A percentile compares a stretch with the other conserved stretches of the same genome.
Conservation (phyloP, 169 alveolate species). For the Plasmodium vinckei region DNA sequence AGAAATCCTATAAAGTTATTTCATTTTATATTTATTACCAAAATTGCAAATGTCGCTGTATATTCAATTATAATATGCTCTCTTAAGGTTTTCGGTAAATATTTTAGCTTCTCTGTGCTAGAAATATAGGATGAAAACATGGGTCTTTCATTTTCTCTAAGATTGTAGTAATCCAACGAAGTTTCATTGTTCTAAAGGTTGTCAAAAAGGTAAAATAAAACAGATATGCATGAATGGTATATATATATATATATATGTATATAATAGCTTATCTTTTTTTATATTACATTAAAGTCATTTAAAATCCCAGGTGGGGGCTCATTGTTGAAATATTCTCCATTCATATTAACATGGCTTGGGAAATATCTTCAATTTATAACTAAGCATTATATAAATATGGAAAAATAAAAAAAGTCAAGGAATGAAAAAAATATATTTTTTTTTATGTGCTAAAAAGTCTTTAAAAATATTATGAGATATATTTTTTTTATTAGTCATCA, state of each 20-base stretch:
- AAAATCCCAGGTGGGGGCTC: constrained; percentile 50
- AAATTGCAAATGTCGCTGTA: constrained; percentile 51
- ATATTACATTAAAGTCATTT: constrained; percentile 11
- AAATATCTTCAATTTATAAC: too few relatives aligned
- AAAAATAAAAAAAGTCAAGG: too few relatives aligned
- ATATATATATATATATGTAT: neutral
- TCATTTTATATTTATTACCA: constrained; percentile 14
- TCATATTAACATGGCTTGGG: constrained; percentile 1
- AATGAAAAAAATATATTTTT: too few relatives aligned
- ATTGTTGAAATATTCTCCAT: constrained; percentile 9
- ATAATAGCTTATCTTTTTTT: neutral
- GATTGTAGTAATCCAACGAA: neutral
- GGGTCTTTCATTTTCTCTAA: constrained; percentile 17
- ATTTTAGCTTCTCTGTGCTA: constrained; percentile 1
- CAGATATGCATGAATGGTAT: neutral
- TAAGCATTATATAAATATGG: too few relatives aligned
- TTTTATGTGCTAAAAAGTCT: too few relatives aligned
- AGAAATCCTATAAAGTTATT: too few relatives aligned
- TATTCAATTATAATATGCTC: constrained; percentile 50
- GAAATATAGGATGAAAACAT: constrained; percentile 42
- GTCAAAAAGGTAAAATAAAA: neutral
- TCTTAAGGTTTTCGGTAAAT: constrained; percentile 52
- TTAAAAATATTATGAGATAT: too few relatives aligned
- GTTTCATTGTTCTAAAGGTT: constrained; percentile 13
- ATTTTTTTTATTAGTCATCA: too few relatives aligned